phyloP scores from a whole-genome alignment of 2,329 filamentous ascomycete species.

The Epichloe brachyelytri region DNA sequence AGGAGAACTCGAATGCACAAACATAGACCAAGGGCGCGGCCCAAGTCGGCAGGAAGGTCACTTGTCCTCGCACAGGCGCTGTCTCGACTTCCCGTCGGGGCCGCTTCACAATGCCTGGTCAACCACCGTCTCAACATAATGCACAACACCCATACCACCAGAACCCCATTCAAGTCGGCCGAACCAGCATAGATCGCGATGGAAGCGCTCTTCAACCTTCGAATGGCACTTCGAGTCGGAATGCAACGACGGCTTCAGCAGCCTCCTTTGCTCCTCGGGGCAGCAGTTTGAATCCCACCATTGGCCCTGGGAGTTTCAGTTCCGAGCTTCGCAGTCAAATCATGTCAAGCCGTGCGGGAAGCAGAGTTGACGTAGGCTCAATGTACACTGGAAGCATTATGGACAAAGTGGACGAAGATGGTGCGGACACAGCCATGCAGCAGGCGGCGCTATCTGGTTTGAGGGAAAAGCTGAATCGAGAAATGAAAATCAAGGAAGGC shows the following conservation, averaged over 20 bases:
- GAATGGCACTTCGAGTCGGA: constrained; percentile 31
- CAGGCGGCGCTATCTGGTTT: constrained; percentile 61
- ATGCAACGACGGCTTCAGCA: constrained; percentile 38
- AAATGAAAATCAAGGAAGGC: constrained; percentile 94
- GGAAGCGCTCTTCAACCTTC: constrained; percentile 35
- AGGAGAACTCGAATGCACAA: constrained; percentile 24
- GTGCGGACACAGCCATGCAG: constrained; percentile 45
- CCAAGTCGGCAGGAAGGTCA: constrained; percentile 24
- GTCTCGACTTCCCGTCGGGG: constrained; percentile 19
- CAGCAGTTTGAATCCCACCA: constrained; percentile 56
- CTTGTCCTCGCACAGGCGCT: constrained; percentile 20
- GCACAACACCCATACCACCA: constrained; percentile 22
- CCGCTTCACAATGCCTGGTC: constrained; percentile 19
- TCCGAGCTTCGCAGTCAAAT: constrained; percentile 69
- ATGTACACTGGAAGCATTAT: constrained; percentile 27
- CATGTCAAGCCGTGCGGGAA: constrained; percentile 24
- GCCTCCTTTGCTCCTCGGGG: constrained; percentile 54
- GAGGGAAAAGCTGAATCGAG: constrained; percentile 79
- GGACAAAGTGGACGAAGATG: constrained; percentile 52
- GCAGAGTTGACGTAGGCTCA: constrained; percentile 23
- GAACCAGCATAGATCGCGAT: constrained; percentile 43
- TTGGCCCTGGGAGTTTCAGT: constrained; percentile 75
- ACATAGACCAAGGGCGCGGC: constrained; percentile 23
- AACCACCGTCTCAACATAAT: constrained; percentile 22
- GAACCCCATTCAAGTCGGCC: constrained; percentile 17